phyloP scores from a whole-genome alignment of 2,329 filamentous ascomycete species.

The Periconia sp. region DNA sequence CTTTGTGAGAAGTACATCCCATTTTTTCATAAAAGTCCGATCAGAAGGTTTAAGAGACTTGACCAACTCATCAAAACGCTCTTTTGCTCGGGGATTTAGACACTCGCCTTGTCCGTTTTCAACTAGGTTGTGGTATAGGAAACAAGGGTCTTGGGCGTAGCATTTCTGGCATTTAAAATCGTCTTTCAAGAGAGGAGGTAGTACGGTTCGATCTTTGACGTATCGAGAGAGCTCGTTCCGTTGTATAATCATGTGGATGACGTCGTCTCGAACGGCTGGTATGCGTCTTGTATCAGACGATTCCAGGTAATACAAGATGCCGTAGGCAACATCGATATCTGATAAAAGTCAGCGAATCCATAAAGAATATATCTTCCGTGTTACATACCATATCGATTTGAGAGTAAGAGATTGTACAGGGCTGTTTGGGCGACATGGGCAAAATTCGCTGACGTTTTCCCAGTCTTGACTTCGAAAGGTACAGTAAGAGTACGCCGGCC shows the following conservation, averaged over 20 bases:
- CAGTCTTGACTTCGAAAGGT: slow-evolving; percentile 94
- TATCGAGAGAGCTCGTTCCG: slow-evolving; percentile 87
- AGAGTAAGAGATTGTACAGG: slow-evolving; percentile 87
- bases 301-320: slow-evolving; percentile 94
- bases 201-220: slow-evolving; percentile 76
- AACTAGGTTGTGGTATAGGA: slow-evolving; percentile 88
- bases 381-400: slow-evolving; percentile 76
- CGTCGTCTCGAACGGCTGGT: slow-evolving; percentile 80
- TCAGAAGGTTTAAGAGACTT: slow-evolving; percentile 74
- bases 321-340: slow-evolving; percentile 87
- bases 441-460: slow-evolving; percentile 74
- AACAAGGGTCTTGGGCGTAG: slow-evolving; percentile 88
- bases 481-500: slow-evolving; percentile 73
- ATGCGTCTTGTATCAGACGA: slow-evolving; percentile 83
- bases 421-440: slow-evolving; percentile 92
- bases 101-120: slow-evolving; percentile 81
- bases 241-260: slow-evolving; percentile 95
- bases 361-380: not conserved
- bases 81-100: slow-evolving; percentile 76
- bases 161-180: slow-evolving; percentile 81
- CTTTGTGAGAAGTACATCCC: slow-evolving; percentile 90
- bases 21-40: slow-evolving; percentile 86
- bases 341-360: slow-evolving; percentile 12
- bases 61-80: slow-evolving; percentile 80
- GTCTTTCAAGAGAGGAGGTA: slow-evolving; percentile 84